Evolutionary conservation across 2,329 filamentous ascomycete genomes (phyloP), one percentile per base, ranked within the genome.

Genomic region (Fusarium penzigii): DNA sequence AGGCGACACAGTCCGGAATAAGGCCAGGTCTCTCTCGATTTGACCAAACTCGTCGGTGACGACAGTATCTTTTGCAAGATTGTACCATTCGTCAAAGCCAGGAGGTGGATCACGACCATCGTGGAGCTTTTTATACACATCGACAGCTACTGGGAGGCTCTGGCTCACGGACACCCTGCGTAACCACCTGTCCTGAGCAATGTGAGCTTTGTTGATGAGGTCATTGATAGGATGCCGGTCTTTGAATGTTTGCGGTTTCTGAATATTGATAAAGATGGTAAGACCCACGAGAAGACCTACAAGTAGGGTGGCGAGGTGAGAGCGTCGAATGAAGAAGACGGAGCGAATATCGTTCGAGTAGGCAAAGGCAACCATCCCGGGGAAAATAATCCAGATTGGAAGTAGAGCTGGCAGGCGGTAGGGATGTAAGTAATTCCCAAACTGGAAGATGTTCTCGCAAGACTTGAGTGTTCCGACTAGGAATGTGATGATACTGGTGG

Each of bases 11-110:
- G 81, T 84, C 89, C 89, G 92, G 65, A 95, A 96, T 0, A 90
- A 90, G 3, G 85, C 74, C 3, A 96, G 72, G 56, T 90, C 85
- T 49, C 85, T 78, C 59, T 89, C 85, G 49, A 96, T 91, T 44
- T 88, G 89, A 59, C 89, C 86, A 61, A 90, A 96, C 56, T 89
- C 85, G 63, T 96, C 92, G 49, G 94, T 84, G 46, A 96, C 76
- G 47, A 83, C 76, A 1, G 92, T 88, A n/a, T 81, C 76, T 55
- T 81, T 82, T 6, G 91, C 90, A 64, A 89, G 91, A 17, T 87
- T 79, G 66, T 87, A 96, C 92, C 92, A 96, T 59, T 86, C 85
- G 63, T 92, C 88, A 63, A 96, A 96, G 52, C 88, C 82, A 1
- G 87, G 89, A 11, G 92, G 92, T 14, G 92, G 91, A 29, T 84